phyloP scores from a whole-genome alignment of 2,329 filamentous ascomycete species.

The Colletotrichum echinochloae region DNA sequence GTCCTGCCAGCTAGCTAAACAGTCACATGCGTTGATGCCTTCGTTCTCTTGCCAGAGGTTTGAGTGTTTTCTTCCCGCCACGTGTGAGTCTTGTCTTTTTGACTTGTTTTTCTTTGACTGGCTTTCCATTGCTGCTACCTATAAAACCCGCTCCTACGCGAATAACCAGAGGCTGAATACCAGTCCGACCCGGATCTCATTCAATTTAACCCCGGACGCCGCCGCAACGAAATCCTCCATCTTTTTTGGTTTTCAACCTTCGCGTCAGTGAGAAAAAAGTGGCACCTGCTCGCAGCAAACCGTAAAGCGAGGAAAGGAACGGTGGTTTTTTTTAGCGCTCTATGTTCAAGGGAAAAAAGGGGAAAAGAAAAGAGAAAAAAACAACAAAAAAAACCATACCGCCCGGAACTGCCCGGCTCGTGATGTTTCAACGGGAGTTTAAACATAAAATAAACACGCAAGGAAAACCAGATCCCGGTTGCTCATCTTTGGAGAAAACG shows the following conservation, averaged over 20 bases:
- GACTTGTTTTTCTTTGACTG: too few relatives aligned
- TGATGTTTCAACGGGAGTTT: not conserved
- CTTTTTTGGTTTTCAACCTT: not conserved
- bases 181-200: not conserved
- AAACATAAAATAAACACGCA: not conserved
- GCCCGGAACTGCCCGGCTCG: not conserved
- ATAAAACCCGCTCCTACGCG: not conserved
- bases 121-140: not conserved
- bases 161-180: not conserved
- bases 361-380: too few relatives aligned
- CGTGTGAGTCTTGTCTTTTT: not conserved
- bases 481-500: conserved; percentile 1
- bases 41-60: not conserved
- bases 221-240: not conserved
- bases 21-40: not conserved
- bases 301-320: not conserved
- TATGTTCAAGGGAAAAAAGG: conserved; percentile 11
- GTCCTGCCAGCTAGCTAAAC: too few relatives aligned
- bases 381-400: not conserved
- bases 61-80: not conserved
- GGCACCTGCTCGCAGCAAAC: not conserved
- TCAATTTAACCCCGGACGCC: conserved; percentile 16
- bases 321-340: not conserved
- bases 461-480: not conserved
- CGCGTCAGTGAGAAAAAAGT: not conserved